A percentile compares a stretch with the other conserved stretches of the same genome.
phyloP scores from a whole-genome alignment of 495 filamentous ascomycete species.

The Aspergillus bertholletiae region DNA sequence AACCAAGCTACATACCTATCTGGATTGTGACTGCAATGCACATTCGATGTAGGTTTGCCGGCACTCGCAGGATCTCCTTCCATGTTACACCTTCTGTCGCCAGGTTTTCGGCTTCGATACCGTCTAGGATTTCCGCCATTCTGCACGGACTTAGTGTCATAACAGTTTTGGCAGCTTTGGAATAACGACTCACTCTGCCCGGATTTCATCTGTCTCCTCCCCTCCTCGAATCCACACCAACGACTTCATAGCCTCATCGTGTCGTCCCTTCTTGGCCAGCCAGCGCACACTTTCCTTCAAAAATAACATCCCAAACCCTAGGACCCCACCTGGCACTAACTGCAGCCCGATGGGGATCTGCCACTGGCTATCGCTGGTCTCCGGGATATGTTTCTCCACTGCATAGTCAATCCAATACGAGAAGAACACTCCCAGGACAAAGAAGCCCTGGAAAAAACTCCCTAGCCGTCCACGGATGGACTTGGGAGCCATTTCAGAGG shows the following conservation, averaged over 20 bases:
- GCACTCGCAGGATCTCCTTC: conserved; percentile 38
- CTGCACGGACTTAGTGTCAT: conserved; percentile 3
- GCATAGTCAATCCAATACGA: conserved; percentile 54
- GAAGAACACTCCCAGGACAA: conserved; percentile 44
- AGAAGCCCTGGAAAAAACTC: conserved; percentile 44
- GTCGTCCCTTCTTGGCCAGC: conserved; percentile 47
- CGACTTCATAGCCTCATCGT: conserved; percentile 45
- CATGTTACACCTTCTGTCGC: conserved; percentile 42
- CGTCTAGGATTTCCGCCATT: conserved; percentile 42
- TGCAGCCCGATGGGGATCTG: conserved; percentile 53
- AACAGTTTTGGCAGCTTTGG: conserved; percentile 1
- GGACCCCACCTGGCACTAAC: conserved; percentile 41
- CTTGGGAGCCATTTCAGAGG: conserved; percentile 52
- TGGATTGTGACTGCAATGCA: conserved; percentile 33
- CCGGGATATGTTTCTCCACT: conserved; percentile 32
- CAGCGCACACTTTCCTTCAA: conserved; percentile 49
- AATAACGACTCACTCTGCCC: not conserved
- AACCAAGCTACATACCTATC: conserved; percentile 25
- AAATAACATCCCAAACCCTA: conserved; percentile 42
- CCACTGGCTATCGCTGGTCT: conserved; percentile 41
- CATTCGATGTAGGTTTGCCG: conserved; percentile 41
- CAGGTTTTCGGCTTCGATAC: conserved; percentile 38
- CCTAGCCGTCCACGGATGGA: conserved; percentile 51
- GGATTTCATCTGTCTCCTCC: conserved; percentile 21
- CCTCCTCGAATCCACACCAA: conserved; percentile 48